These are phyloP conservation scores for Dictyostelium gargantuum DNA, from an alignment of 208 protist species.

Conservation along the genomic window DNA sequence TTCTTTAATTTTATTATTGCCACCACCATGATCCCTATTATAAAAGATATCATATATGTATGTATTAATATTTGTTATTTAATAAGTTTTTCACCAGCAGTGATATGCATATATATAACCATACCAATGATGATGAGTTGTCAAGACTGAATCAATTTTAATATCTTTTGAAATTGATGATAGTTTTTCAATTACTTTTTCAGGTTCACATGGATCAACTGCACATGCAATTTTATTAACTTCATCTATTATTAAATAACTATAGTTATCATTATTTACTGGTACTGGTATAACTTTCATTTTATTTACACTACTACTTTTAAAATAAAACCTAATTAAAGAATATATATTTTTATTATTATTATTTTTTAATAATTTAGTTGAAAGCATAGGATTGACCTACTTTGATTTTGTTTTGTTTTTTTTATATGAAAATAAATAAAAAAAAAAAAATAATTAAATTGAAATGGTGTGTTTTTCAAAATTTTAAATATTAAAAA, in stretches of 20 bases:
- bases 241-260: constrained; percentile 90
- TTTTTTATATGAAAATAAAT: no score
- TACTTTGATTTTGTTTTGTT: no score
- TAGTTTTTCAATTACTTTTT: constrained; percentile 78
- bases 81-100: no score
- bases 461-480: no score
- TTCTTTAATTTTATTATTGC: constrained; percentile 85
- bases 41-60: no score
- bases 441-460: no score
- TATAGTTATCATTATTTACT: constrained; percentile 92
- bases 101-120: no score
- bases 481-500: no score
- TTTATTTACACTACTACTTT: neutral
- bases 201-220: constrained; percentile 89
- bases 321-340: neutral
- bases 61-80: no score
- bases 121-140: constrained; percentile 93
- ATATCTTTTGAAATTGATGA: constrained; percentile 65
- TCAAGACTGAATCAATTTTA: constrained; percentile 83
- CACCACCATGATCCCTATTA: constrained; percentile 89
- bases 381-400: no score
- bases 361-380: no score
- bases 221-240: constrained; percentile 81
- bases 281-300: constrained; percentile 72
- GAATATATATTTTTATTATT: neutral